These are phyloP conservation scores for Lasiosphaeria miniovina DNA, from an alignment of 495 filamentous ascomycete genomes.

Conservation along the genomic window DNA sequence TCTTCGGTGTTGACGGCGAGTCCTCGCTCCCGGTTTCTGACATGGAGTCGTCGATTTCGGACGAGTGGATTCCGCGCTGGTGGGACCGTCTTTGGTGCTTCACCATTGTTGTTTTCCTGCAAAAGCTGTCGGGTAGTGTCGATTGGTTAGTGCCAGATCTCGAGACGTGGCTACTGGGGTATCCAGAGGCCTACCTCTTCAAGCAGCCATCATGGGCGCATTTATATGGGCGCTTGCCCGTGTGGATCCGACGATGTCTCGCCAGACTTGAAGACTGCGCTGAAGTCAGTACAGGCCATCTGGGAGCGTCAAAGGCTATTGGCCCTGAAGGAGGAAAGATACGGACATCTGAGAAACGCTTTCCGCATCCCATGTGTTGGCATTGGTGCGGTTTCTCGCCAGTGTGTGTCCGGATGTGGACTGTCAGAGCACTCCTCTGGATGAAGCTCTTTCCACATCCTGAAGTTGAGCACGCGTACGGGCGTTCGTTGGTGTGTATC, in stretches of 20 bases:
- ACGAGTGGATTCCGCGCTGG: conserved; percentile 56
- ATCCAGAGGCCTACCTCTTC: conserved; percentile 62
- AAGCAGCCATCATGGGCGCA: conserved; percentile 75
- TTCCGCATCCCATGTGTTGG: conserved; percentile 73
- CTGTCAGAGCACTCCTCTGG: conserved; percentile 81
- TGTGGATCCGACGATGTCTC: conserved; percentile 82
- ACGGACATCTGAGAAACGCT: conserved; percentile 83
- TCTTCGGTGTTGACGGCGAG: conserved; percentile 49
- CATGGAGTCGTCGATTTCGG: conserved; percentile 52
- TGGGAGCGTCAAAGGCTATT: neutral
- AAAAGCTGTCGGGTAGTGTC: conserved; percentile 58
- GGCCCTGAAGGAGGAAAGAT: neutral
- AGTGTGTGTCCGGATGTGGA: conserved; percentile 83
- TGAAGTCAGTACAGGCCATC: conserved; percentile 36
- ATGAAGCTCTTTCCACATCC: conserved; percentile 88
- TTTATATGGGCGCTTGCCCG: conserved; percentile 79
- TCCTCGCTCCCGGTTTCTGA: conserved; percentile 55
- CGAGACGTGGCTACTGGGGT: conserved; percentile 10
- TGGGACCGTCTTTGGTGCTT: conserved; percentile 75
- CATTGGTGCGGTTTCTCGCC: conserved; percentile 88
- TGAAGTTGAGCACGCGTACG: conserved; percentile 66
- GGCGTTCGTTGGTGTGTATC: conserved; percentile 87
- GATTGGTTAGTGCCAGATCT: conserved; percentile 25
- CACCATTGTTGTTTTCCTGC: conserved; percentile 83
- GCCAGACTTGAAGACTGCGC: conserved; percentile 80